phyloP scores from a whole-genome alignment of 2,329 filamentous ascomycete species.

The Pestalotiopsis sp. region DNA sequence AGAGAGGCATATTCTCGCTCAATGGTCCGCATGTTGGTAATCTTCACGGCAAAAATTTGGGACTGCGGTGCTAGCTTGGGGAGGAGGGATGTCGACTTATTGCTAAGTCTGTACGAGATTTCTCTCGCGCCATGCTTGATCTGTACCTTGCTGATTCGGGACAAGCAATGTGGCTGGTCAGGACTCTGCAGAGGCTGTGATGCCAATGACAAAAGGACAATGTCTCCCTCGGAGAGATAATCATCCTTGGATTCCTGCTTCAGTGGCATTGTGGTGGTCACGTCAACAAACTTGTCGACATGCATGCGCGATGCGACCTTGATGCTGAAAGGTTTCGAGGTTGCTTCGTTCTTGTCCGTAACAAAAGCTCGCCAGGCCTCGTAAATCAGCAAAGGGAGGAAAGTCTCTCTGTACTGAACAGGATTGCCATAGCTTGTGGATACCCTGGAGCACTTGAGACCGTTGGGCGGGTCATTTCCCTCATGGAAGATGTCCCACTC shows the following conservation, averaged over 20 bases:
- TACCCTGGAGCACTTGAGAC: slow-evolving; percentile 74
- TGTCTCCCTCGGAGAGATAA: slow-evolving; percentile 79
- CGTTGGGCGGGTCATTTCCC: slow-evolving; percentile 82
- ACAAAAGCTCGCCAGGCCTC: slow-evolving; percentile 97
- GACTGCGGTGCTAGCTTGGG: slow-evolving; percentile 69
- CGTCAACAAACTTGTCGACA: slow-evolving; percentile 90
- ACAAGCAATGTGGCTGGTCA: slow-evolving; percentile 78
- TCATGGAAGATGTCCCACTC: slow-evolving; percentile 94
- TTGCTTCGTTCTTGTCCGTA: slow-evolving; percentile 84
- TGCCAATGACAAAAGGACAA: slow-evolving; percentile 80
- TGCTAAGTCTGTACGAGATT: slow-evolving; percentile 82
- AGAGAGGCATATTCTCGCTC: slow-evolving; percentile 94
- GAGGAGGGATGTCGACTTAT: slow-evolving; percentile 63
- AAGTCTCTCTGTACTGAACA: slow-evolving; percentile 81
- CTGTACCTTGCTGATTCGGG: slow-evolving; percentile 77
- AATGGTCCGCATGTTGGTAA: slow-evolving; percentile 91
- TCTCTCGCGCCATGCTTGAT: slow-evolving; percentile 83
- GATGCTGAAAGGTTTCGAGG: slow-evolving; percentile 79
- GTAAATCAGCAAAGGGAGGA: slow-evolving; percentile 85
- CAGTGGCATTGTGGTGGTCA: slow-evolving; percentile 80
- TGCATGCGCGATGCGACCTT: slow-evolving; percentile 86
- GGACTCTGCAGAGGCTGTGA: slow-evolving; percentile 69
- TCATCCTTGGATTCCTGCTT: slow-evolving; percentile 69
- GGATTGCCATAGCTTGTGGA: slow-evolving; percentile 78
- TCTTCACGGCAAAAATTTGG: slow-evolving; percentile 75